phyloP scores from a whole-genome alignment of 129 eudicot species.

The Flaveria linearis region DNA sequence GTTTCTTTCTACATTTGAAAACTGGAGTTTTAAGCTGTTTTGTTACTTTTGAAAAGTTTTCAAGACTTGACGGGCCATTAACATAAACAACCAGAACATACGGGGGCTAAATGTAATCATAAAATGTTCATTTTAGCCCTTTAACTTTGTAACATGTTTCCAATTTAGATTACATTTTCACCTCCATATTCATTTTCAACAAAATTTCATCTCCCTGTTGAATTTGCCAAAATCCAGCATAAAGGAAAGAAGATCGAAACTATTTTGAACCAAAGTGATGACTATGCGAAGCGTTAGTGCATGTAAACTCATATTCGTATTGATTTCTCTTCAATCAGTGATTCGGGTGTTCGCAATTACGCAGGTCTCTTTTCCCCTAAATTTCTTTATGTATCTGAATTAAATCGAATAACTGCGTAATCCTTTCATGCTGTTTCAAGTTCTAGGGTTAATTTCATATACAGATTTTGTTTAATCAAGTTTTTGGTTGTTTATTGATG shows the following conservation, averaged over 20 bases:
- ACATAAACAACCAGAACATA: neutral
- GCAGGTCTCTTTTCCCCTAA: slow-evolving; percentile 32
- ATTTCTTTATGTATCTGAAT: slow-evolving; percentile 10
- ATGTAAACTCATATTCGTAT: slow-evolving; percentile 31
- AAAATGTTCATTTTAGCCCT: slow-evolving; percentile 15
- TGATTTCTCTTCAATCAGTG: slow-evolving; percentile 29
- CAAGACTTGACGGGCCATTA: neutral
- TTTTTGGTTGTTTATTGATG: neutral
- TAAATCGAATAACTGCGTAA: slow-evolving; percentile 6
- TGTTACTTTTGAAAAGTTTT: neutral
- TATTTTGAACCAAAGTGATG: slow-evolving; percentile 23
- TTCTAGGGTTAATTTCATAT: slow-evolving; percentile 5
- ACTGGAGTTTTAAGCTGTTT: too few species aligned
- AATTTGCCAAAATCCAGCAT: slow-evolving; percentile 35
- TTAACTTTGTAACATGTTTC: slow-evolving; percentile 1
- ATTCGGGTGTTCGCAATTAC: slow-evolving; percentile 26
- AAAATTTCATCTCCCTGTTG: slow-evolving; percentile 19
- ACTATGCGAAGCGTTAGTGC: slow-evolving; percentile 25
- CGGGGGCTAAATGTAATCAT: neutral
- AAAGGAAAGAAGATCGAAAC: neutral
- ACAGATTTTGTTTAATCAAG: neutral
- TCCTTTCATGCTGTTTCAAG: slow-evolving; percentile 9
- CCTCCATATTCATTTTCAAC: neutral
- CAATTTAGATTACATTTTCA: slow-evolving; percentile 1
- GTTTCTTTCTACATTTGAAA: too few species aligned